Conservation (phyloP, 306 rosid species). For the Abrus precatorius region DNA sequence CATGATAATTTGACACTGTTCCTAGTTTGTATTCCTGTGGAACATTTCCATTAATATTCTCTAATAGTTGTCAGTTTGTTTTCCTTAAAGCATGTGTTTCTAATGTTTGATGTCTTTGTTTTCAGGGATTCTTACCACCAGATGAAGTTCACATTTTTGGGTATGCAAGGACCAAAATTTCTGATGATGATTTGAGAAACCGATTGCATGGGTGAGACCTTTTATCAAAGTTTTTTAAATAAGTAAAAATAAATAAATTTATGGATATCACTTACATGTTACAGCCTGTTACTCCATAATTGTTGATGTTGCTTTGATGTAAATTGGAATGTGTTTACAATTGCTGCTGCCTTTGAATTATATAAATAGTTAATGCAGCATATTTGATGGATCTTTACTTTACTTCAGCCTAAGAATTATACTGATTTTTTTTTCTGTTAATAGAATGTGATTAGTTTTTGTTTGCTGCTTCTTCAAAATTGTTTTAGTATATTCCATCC, state of each 20-base stretch:
- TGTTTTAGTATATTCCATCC: background rate
- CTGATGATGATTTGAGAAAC: conserved; percentile 75
- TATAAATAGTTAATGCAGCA: conserved; percentile 30
- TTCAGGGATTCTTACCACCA: conserved; percentile 74
- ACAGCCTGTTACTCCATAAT: background rate
- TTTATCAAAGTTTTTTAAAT: background rate
- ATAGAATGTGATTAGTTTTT: background rate
- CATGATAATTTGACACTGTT: conserved; percentile 27
- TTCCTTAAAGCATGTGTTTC: conserved; percentile 31
- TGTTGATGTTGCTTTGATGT: conserved; percentile 7
- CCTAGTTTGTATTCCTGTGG: background rate
- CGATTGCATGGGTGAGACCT: conserved; percentile 76
- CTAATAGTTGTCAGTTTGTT: background rate
- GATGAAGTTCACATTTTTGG: conserved; percentile 86
- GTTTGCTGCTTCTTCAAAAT: conserved; percentile 27
- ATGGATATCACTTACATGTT: background rate
- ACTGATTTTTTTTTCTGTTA: conserved; percentile 6
- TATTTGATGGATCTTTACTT: background rate
- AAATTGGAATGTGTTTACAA: background rate
- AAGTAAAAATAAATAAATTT: background rate
- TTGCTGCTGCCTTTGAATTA: conserved; percentile 20
- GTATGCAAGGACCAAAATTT: conserved; percentile 85
- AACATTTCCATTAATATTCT: background rate
- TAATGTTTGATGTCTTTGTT: background rate
- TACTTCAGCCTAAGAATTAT: background rate